Conservation (phyloP, 1,284 basidiomycete species). For the Vanrija sp. region DNA sequence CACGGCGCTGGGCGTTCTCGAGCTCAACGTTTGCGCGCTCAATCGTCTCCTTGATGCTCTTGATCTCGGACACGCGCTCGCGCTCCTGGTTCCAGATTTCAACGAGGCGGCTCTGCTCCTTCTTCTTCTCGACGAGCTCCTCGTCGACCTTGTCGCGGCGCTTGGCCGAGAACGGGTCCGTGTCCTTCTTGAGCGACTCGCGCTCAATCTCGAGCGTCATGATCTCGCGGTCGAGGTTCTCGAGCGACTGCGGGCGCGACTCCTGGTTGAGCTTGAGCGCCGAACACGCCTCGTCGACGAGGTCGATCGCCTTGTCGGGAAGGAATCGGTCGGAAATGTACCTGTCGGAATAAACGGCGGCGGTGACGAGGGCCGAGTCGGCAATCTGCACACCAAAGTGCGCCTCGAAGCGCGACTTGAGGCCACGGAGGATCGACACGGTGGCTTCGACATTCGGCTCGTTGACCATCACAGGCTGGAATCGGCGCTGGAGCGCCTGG, state of each 20-base stretch:
- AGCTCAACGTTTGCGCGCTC: slow-evolving; percentile 80
- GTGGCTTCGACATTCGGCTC: slow-evolving; percentile 83
- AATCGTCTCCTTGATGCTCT: slow-evolving; percentile 68
- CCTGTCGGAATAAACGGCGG: slow-evolving; percentile 71
- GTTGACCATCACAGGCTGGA: slow-evolving; percentile 80
- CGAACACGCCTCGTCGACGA: slow-evolving; percentile 86
- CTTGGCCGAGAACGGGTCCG: slow-evolving; percentile 73
- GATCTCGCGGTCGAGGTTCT: slow-evolving; percentile 74
- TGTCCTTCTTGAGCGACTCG: slow-evolving; percentile 83
- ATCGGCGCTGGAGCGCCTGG: slow-evolving; percentile 81
- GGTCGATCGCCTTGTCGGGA: slow-evolving; percentile 79
- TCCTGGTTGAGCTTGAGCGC: slow-evolving; percentile 86
- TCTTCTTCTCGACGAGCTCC: slow-evolving; percentile 61
- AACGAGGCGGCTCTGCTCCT: slow-evolving; percentile 63
- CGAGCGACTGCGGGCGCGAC: slow-evolving; percentile 80
- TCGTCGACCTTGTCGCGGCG: slow-evolving; percentile 59
- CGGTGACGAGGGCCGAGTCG: slow-evolving; percentile 79
- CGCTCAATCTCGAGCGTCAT: slow-evolving; percentile 86
- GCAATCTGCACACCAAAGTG: slow-evolving; percentile 90
- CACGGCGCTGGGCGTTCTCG: slow-evolving; percentile 80
- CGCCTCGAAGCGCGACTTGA: slow-evolving; percentile 77
- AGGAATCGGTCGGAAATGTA: slow-evolving; percentile 82
- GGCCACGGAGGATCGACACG: slow-evolving; percentile 80
- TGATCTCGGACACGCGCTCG: slow-evolving; percentile 67
- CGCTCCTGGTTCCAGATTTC: slow-evolving; percentile 75